Evolutionary conservation across 1,139 yeast genomes (phyloP), one percentile per base, ranked within the genome.

Genomic region (Nadsonia starkeyi-henricii): DNA sequence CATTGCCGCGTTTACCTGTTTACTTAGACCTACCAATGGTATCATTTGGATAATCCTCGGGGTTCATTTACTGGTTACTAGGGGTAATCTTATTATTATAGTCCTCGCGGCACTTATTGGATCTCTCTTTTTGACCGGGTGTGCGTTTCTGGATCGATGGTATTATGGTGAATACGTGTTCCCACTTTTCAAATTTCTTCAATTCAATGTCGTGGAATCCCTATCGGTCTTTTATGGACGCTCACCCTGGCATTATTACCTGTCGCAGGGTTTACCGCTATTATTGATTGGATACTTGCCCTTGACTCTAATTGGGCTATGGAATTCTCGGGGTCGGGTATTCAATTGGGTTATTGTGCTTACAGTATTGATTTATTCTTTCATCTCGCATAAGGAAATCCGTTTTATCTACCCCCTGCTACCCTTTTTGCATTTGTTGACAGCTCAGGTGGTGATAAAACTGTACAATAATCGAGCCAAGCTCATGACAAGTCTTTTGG

Each of bases 381-480:
- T 69, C 2, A 73, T 91, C 19, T 68, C 73, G 15, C 99, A 93
- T 64, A 93, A 93, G 62, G 99, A 93, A 60, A 83, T 86, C 57
- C 72, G 98, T 45, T 93, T 93, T 61, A 71, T 91, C n/a, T 85
- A 81, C 58, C 95, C 94, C 1, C 62, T 91, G 49, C 81, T 85
- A 63, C 97, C 98, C 1, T 59, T 88, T 1, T 66, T 86, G 50
- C 69, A 82, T 28, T 50, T 58, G 45, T 41, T 61, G 7, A 49
- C 58, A 15, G 52, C 59, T 1, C 53, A 51, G 33, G 49, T 53
- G 1, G 41, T 57, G 13, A 28, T 43, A 7, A 51, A 49, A 33
- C 36, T 43, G 2, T 42, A 47, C 39, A 17, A 33, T 18, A 21
- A 26, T 33, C 20, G 44, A 21, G 15, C 23, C 15, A 21, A 41